phyloP scores from a whole-genome alignment of 2,329 filamentous ascomycete genomes.

The Aspergillus candidus region DNA sequence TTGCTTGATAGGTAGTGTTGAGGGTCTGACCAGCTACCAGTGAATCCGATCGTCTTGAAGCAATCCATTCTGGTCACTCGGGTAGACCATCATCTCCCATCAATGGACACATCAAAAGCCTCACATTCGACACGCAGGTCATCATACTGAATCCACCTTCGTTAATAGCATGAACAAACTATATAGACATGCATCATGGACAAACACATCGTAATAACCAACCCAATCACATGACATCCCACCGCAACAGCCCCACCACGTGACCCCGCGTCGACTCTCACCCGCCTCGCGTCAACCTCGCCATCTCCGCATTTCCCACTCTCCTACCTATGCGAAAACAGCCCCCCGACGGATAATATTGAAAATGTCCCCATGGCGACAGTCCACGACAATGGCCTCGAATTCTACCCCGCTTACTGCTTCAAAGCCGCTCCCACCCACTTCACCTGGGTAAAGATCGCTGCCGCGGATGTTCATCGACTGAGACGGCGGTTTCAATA shows the following conservation, averaged over 20 bases:
- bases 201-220: neutral
- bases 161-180: neutral
- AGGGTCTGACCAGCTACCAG: too few species aligned
- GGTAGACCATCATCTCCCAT: too few species aligned
- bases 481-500: constrained; percentile 46
- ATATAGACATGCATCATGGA: too few species aligned
- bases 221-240: neutral
- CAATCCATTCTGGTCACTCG: too few species aligned
- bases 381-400: constrained; percentile 19
- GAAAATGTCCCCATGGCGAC: constrained; percentile 25
- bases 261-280: too few species aligned
- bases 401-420: constrained; percentile 55
- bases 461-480: constrained; percentile 49
- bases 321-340: too few species aligned
- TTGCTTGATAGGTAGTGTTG: too few species aligned
- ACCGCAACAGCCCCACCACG: neutral
- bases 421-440: constrained; percentile 56
- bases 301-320: too few species aligned
- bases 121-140: neutral
- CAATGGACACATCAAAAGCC: neutral
- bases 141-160: neutral
- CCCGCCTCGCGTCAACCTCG: too few species aligned
- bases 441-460: constrained; percentile 58
- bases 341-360: too few species aligned
- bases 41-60: too few species aligned